A percentile compares a stretch with the other conserved stretches of the same genome.
Conservation (phyloP, 1,284 basidiomycete species). For the Boletellus deceptivus region DNA sequence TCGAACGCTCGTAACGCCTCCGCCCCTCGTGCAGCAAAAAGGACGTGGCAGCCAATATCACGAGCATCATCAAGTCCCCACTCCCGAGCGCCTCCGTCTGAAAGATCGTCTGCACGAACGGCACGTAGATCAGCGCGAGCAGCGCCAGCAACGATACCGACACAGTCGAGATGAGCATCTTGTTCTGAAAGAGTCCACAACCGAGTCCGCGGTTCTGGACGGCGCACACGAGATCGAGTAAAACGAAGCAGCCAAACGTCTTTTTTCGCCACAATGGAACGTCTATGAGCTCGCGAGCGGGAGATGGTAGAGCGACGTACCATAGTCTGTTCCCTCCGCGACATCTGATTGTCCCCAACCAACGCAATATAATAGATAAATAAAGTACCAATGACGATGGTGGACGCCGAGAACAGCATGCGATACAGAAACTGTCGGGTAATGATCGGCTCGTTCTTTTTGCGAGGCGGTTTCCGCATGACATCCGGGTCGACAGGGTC, state of each 20-base stretch:
- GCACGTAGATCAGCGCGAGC: conserved; percentile 86
- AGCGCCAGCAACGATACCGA: conserved; percentile 82
- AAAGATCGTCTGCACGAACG: conserved; percentile 89
- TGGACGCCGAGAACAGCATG: conserved; percentile 86
- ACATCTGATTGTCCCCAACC: conserved; percentile 73
- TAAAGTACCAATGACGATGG: conserved; percentile 87
- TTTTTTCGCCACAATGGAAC: conserved; percentile 29
- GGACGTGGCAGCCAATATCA: conserved; percentile 69
- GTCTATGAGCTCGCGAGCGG: too few relatives aligned
- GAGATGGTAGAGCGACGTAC: conserved; percentile 42
- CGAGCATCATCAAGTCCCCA: conserved; percentile 70
- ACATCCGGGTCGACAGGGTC: conserved; percentile 92
- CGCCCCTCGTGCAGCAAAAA: conserved; percentile 80
- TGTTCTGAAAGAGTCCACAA: conserved; percentile 77
- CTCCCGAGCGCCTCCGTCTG: conserved; percentile 81
- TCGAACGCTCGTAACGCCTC: conserved; percentile 70
- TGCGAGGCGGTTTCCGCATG: conserved; percentile 86
- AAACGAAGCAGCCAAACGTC: conserved; percentile 97
- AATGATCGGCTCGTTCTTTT: conserved; percentile 88
- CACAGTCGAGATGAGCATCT: conserved; percentile 87
- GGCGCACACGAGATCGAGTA: conserved; percentile 94
- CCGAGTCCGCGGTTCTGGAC: conserved; percentile 91
- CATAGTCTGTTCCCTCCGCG: conserved; percentile 91
- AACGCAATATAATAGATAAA: conserved; percentile 86
- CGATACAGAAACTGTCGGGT: conserved; percentile 71